phyloP scores from a whole-genome alignment of 1,284 basidiomycete genomes.

The Microbotryum violaceum region DNA sequence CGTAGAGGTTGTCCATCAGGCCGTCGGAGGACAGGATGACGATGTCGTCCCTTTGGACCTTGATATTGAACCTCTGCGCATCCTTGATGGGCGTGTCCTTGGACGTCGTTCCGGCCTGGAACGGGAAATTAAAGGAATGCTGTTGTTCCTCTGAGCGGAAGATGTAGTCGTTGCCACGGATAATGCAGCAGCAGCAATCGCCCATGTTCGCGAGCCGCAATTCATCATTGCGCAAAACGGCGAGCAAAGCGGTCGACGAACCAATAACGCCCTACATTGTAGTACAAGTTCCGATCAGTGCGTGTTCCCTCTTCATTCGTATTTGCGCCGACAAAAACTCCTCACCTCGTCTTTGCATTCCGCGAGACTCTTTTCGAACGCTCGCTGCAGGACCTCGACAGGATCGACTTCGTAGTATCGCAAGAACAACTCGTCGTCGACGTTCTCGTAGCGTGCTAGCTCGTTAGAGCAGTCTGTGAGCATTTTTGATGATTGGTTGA shows the following conservation, averaged over 20 bases:
- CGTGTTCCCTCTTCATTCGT: background rate
- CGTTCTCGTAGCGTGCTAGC: constrained; percentile 32
- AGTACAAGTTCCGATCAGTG: too few species aligned
- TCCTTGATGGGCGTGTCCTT: constrained; percentile 60
- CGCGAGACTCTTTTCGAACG: constrained; percentile 49
- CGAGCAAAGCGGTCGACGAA: constrained; percentile 51
- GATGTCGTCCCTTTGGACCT: constrained; percentile 76
- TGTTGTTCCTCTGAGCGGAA: constrained; percentile 93
- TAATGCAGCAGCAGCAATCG: constrained; percentile 60
- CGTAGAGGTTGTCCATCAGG: constrained; percentile 88
- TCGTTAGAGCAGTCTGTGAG: constrained; percentile 31
- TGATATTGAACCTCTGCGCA: constrained; percentile 64
- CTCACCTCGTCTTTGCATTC: constrained; percentile 44
- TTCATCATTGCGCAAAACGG: constrained; percentile 58
- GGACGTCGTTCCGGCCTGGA: constrained; percentile 73
- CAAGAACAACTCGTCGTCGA: constrained; percentile 33
- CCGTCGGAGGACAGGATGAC: constrained; percentile 85
- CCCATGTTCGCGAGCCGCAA: constrained; percentile 85
- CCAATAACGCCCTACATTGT: constrained; percentile 47
- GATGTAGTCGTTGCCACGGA: constrained; percentile 43
- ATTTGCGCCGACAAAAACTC: background rate
- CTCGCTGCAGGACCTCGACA: constrained; percentile 52
- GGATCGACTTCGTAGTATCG: constrained; percentile 45
- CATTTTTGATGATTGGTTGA: background rate
- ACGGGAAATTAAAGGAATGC: constrained; percentile 88